Evolutionary conservation across 2,329 filamentous ascomycete genomes (phyloP), one percentile per base, ranked within the genome.

Genomic region (Beauveria brongniartii): DNA sequence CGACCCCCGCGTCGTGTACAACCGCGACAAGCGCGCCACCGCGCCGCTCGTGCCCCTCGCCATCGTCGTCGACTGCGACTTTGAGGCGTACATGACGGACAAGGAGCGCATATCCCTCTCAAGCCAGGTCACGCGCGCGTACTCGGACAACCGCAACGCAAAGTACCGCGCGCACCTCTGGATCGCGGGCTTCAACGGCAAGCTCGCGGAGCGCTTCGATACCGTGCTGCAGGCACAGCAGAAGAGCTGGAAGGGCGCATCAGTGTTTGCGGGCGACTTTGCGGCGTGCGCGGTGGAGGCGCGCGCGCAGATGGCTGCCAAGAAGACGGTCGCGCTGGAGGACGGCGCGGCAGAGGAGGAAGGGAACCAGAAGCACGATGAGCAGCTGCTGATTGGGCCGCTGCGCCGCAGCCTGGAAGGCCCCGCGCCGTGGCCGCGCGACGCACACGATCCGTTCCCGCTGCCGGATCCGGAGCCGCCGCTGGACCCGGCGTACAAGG

Each of bases 21-120:
- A 69, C 40, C 70, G 70, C 61, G 71, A 70, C 70, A 76, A 72
- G 64, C 71, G 70, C 52, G 68, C 68, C 47, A 69, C 74, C 48
- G 76, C 79, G 54, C 82, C 79, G 54, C 82, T 85, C 61, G 81
- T 95, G 0, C 92, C 92, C 1, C 77, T 97, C 24, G 84, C 90
- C 0, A 78, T 99, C 65, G 80, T 99, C 62, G 78, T 99, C 64
- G 94, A 99, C 76, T 97, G 93, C 75, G 86, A 90, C 66, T 99
- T 95, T 71, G 92, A 99, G 72, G 80, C 89, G 47, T 83, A 92
- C 69, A 99, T 99, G 94, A 81, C 81, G 55, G 89, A 93, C 43
- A 88, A 89, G 67, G 94, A 99, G 75, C 79, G 90, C 34, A 86
- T 92, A 60, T 96, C 91, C 5, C 81, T 99, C 14, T 84, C 85